These are phyloP conservation scores for Selaginella moellendorffii DNA, from an alignment of 75 land plant species.

Conservation along the genomic window DNA sequence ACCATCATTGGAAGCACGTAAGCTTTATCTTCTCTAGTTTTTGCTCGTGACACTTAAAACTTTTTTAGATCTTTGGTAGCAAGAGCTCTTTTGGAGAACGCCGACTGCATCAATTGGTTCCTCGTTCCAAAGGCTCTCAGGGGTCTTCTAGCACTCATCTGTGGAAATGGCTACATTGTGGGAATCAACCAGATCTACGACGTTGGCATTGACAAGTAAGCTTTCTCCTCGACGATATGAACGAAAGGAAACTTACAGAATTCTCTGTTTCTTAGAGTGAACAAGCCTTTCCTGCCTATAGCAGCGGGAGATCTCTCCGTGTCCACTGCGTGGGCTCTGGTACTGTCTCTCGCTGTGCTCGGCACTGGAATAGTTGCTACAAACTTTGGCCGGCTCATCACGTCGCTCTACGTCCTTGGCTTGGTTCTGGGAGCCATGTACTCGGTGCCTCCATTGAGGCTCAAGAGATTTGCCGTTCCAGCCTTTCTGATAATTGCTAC, in stretches of 20 bases:
- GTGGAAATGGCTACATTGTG: constrained; percentile 95
- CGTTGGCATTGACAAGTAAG: constrained; percentile 82
- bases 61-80: constrained; percentile 43
- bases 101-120: constrained; percentile 60
- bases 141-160: constrained; percentile 75
- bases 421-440: constrained; percentile 90
- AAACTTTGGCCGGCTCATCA: constrained; percentile 86
- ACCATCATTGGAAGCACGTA: constrained; percentile 70
- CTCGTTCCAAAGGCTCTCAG: constrained; percentile 64
- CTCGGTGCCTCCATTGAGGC: constrained; percentile 92
- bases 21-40: constrained; percentile 14
- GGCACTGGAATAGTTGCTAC: constrained; percentile 60
- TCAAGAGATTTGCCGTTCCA: constrained; percentile 82
- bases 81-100: constrained; percentile 73
- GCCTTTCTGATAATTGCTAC: constrained; percentile 97
- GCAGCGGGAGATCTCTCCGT: constrained; percentile 97
- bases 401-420: constrained; percentile 59
- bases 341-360: constrained; percentile 43
- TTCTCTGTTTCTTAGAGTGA: constrained; percentile 43
- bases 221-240: not conserved
- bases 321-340: constrained; percentile 71
- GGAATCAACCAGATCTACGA: constrained; percentile 97
- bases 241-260: not conserved
- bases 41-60: not conserved
- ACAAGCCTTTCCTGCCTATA: constrained; percentile 95